These are phyloP conservation scores for Eucalyptus cloeziana DNA, from an alignment of 345 rosid genomes.

Conservation along the genomic window DNA sequence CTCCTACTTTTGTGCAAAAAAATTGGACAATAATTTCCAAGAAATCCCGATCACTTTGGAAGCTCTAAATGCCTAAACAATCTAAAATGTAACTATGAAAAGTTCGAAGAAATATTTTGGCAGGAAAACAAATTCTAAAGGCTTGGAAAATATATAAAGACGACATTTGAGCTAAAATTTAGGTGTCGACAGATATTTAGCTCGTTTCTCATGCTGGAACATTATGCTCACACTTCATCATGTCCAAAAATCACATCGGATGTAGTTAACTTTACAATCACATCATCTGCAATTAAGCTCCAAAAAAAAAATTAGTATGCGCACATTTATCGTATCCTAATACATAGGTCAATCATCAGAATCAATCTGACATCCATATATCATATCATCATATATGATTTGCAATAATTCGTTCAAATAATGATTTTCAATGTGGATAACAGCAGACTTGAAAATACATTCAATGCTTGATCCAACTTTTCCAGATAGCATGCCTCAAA, in stretches of 20 bases:
- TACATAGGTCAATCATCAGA: background rate
- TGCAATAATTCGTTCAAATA: rapidly evolving
- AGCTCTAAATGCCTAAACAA: background rate
- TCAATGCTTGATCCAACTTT: background rate
- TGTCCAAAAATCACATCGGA: background rate
- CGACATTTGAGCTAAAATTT: background rate
- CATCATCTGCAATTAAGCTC: background rate
- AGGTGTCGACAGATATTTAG: background rate
- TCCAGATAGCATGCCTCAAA: background rate
- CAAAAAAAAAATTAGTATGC: rapidly evolving
- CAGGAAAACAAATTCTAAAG: background rate
- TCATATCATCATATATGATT: background rate
- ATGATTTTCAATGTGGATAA: background rate
- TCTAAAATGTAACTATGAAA: background rate
- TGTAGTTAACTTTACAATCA: background rate
- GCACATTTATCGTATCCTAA: background rate
- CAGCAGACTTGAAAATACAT: background rate
- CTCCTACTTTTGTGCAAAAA: background rate
- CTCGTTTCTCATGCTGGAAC: background rate
- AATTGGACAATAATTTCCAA: background rate
- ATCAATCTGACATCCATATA: background rate
- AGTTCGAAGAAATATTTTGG: background rate
- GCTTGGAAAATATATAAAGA: background rate
- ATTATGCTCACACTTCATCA: background rate
- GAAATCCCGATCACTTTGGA: background rate